phyloP scores from a whole-genome alignment of 139 green algal species.

The Tetradesmus lagerheimii region DNA sequence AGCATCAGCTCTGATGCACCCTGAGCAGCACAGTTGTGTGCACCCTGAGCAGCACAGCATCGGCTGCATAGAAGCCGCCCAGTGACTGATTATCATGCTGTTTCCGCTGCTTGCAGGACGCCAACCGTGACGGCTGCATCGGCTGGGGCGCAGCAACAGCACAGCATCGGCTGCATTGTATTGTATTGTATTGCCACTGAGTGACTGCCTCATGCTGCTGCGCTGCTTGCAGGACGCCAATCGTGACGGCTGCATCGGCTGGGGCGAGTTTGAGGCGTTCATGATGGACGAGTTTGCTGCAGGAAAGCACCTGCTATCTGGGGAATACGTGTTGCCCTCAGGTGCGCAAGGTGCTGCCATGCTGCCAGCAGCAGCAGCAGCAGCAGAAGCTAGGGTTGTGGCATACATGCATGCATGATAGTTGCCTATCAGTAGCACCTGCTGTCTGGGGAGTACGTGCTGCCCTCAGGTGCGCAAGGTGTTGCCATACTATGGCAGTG shows the following conservation, averaged over 20 bases:
- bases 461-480: constrained; percentile 57
- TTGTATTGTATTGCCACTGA: too few species aligned
- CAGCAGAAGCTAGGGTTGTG: too few species aligned
- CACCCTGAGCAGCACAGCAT: background rate
- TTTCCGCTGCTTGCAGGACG: background rate
- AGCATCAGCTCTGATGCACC: too few species aligned
- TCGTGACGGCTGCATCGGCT: constrained; percentile 56
- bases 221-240: background rate
- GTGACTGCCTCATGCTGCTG: background rate
- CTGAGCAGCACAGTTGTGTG: too few species aligned
- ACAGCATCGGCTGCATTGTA: too few species aligned
- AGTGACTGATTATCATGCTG: too few species aligned
- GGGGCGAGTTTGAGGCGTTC: constrained; percentile 62
- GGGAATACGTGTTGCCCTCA: constrained; percentile 67
- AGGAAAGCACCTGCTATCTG: constrained; percentile 62
- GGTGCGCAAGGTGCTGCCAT: constrained; percentile 28
- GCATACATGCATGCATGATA: too few species aligned
- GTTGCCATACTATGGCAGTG: background rate
- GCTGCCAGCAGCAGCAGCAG: background rate
- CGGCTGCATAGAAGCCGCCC: too few species aligned
- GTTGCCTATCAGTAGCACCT: too few species aligned
- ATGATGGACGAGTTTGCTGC: constrained; percentile 65
- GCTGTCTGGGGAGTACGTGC: constrained; percentile 65
- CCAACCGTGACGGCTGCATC: constrained; percentile 54
- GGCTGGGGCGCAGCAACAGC: constrained; percentile 59